Conservation (phyloP, 2,329 filamentous ascomycete species). For the Huntiella omanensis region DNA sequence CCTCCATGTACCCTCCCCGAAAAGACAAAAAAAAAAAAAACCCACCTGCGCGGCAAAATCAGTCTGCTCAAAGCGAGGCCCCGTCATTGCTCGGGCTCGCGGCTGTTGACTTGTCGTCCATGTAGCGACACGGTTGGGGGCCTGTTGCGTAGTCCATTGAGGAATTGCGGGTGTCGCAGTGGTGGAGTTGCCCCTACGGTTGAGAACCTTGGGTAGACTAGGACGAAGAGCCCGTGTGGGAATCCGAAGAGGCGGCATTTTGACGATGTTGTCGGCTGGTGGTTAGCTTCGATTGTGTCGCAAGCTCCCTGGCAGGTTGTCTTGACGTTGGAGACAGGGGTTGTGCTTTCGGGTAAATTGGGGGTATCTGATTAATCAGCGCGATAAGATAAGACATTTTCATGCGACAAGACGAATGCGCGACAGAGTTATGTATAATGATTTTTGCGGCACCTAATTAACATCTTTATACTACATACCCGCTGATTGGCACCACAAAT, state of each 20-base stretch:
- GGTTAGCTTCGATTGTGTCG: neutral
- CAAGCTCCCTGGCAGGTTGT: too few species aligned
- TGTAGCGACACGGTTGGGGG: conserved; percentile 62
- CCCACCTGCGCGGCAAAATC: conserved; percentile 80
- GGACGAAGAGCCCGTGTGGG: conserved; percentile 7
- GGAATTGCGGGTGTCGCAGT: too few species aligned
- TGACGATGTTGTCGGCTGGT: neutral
- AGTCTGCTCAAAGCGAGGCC: conserved; percentile 92
- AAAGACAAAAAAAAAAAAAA: neutral
- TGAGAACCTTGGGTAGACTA: neutral
- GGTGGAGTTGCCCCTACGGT: neutral
- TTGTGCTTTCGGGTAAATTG: too few species aligned
- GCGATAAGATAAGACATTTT: too few species aligned
- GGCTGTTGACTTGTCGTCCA: conserved; percentile 82
- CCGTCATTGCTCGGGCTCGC: conserved; percentile 68
- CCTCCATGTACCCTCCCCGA: neutral
- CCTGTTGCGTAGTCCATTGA: conserved; percentile 34
- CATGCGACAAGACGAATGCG: too few species aligned
- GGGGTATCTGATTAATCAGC: too few species aligned
- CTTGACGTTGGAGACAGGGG: too few species aligned
- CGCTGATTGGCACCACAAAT: neutral
- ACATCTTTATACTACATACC: neutral
- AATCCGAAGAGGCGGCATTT: neutral
- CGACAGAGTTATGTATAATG: neutral
- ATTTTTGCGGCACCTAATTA: too few species aligned